Base-by-base conservation (phyloP, 1,139 yeast species). In the Debaryomyces psychrophilus region DNA sequence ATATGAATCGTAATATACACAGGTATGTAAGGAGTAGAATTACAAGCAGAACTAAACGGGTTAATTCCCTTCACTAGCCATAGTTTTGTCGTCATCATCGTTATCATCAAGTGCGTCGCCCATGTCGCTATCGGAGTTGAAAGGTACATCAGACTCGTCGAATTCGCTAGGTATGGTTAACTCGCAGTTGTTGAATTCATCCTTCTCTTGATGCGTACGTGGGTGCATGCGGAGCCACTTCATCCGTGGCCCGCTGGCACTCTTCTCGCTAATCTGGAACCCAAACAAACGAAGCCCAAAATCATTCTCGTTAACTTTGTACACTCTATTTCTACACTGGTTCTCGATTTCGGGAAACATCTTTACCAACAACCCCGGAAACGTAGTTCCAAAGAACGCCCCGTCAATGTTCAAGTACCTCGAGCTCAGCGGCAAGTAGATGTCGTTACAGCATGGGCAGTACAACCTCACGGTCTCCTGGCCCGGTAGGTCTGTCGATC, bases 341-440 rank as follows among this genome's bases (percentile, higher is more conserved):
- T 75, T 73, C 52, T 73, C 79, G 46, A 92, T 81, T 54, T 90
- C 97, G 5, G 95, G 92, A 68, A 85, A 90, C 78, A 90, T 87
- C 62, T 90, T 88, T 47, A 93, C 82, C 58, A 93, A 87, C 53
- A 93, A 77, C 2, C 97, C 98, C 0, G 97, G 95, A 69, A 93
- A 93, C 26, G 96, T 85, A 1, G 98, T 90, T 6, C 99, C 99
- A 70, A 95, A 93, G 60, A 86, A 93, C 0, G 98, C 97, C 4
- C 99, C 99, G 65, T 93, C 99, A 43, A 93, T 82, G 60, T 88
- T 88, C 51, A 88, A 72, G 65, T 88, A 92, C 52, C 97, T 76
- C 17, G 95, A 84, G 50, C 90, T 85, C 50, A 86, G 83, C 1
- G 98, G 98, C 47, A 90, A 70, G 66, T 93, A 93, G 37, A 92